Evolutionary conservation across 805 yeast genomes (phyloP), one percentile per base, ranked within the genome.

Genomic region (Wickerhamiella vanderwaltii): DNA sequence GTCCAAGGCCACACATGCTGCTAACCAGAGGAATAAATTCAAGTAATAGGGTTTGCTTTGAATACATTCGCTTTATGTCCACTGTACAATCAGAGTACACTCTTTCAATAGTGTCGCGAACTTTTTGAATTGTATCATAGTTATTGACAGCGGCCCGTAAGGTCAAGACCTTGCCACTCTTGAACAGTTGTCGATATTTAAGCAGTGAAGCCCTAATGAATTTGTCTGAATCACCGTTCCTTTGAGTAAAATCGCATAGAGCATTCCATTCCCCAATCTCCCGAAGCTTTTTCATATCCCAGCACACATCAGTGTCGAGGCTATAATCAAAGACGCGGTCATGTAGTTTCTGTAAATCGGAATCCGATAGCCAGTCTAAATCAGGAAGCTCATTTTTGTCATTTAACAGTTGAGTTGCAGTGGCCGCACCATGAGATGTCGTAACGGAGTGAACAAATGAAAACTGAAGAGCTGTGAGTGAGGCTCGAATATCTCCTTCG

Each of bases 401-500:
- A 20, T 16, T 35, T 4, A 30, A 25, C 4, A 31, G 22, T 4
- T 12, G 34, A 7, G 30, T 20, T 2, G 40, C 40, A n/a, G 34
- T 23, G 18, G 33, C 32, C 3, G 24, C 22, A 19, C 30, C 30
- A 9, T 22, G 17, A 3, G n/a, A 16, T 20, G 34, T 29, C 9
- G 29, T 13, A 12, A 25, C 28, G 4, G 36, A 30, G 36, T 41
- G 25, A 22, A 36, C 19, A 30, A 24, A 31, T 9, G 35, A 30
- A 9, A 30, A 38, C 30, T 38, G 41, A 12, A 38, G 30, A 1
- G 41, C 41, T 3, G 29, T 35, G 15, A 42, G 33, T 2, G 35
- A 22, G 12, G 41, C 45, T 4, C 45, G 41, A 6, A 42, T 31
- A 26, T 42, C 45, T 13, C 41, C 28, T 9, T 31, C 32, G 16